Percentiles rank a stretch among this genome's conserved stretches.
phyloP scores from a whole-genome alignment of 805 yeast genomes.

The Candida corydali region DNA sequence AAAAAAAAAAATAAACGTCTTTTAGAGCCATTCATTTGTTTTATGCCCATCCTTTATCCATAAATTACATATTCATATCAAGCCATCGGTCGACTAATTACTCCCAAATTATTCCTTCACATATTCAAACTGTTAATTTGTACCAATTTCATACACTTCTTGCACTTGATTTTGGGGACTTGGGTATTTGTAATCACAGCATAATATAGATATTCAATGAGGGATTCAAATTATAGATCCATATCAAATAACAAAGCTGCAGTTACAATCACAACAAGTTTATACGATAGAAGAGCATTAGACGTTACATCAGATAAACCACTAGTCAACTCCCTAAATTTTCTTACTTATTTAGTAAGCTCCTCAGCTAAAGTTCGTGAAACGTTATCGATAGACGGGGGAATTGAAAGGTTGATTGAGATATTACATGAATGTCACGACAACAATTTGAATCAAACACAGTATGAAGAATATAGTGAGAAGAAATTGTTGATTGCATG shows the following conservation, averaged over 20 bases:
- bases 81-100: too few species aligned
- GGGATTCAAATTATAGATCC: conserved; percentile 84
- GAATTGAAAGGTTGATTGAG: conserved; percentile 80
- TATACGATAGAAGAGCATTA: conserved; percentile 88
- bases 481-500: conserved; percentile 68
- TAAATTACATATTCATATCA: too few species aligned
- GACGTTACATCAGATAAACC: conserved; percentile 90
- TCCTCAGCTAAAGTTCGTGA: conserved; percentile 88
- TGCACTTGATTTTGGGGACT: too few species aligned
- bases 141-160: too few species aligned
- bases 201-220: conserved; percentile 44
- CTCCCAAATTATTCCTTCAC: too few species aligned
- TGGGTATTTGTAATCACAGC: too few species aligned
- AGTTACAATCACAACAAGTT: conserved; percentile 81
- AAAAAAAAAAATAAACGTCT: too few species aligned
- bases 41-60: too few species aligned
- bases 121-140: too few species aligned
- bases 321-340: conserved; percentile 85
- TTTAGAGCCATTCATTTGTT: conserved; percentile 2
- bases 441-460: conserved; percentile 24
- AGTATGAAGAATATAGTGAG: conserved; percentile 33
- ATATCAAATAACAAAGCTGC: conserved; percentile 82
- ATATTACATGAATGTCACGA: conserved; percentile 77
- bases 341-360: conserved; percentile 80
- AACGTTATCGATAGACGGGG: conserved; percentile 85